These are phyloP conservation scores for Aurantiochytrium sp. DNA, from an alignment of 108 stramenopile genomes.

Conservation along the genomic window DNA sequence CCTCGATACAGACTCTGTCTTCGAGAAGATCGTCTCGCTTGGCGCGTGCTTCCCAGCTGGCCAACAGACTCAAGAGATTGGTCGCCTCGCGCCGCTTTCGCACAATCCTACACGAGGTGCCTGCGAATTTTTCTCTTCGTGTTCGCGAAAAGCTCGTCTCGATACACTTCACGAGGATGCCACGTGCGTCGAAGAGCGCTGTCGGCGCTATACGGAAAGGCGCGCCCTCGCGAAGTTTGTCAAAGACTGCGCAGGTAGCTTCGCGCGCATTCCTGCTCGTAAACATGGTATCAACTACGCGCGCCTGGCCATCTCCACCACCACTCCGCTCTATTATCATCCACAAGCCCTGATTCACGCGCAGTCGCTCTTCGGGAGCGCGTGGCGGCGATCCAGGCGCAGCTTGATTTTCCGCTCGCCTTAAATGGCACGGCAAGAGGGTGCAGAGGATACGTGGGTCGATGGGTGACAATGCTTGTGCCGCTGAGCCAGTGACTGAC, in stretches of 20 bases:
- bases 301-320: no score
- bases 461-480: no score
- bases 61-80: background rate
- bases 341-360: no score
- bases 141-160: background rate
- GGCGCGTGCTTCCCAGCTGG: background rate
- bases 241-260: background rate
- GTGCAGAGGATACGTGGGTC: no score
- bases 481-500: no score
- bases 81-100: background rate
- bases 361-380: no score
- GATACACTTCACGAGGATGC: background rate
- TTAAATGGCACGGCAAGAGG: no score
- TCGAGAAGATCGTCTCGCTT: background rate
- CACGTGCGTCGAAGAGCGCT: background rate
- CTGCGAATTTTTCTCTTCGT: background rate
- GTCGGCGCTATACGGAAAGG: background rate
- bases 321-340: no score
- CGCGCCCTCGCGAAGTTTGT: background rate
- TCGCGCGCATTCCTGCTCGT: background rate
- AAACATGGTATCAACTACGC: background rate
- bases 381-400: no score
- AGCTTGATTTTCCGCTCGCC: no score
- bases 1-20: background rate
- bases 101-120: background rate